phyloP scores from a whole-genome alignment of 2,329 filamentous ascomycete genomes.

The Helminthosporium solani region DNA sequence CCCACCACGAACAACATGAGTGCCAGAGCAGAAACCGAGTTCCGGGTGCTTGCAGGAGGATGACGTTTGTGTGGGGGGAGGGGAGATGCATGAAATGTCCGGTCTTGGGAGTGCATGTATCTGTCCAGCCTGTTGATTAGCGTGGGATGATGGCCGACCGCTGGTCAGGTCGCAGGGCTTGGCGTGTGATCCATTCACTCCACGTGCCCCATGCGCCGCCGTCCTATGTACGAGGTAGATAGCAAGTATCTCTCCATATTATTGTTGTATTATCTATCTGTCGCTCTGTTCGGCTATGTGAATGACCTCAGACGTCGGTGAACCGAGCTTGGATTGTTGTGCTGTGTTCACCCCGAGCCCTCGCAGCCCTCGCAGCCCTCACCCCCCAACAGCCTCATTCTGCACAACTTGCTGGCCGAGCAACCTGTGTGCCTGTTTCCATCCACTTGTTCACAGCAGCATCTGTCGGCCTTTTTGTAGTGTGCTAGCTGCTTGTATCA shows the following conservation, averaged over 20 bases:
- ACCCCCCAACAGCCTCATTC: neutral
- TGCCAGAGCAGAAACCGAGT: neutral
- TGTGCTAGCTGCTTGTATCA: neutral
- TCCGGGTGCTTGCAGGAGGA: too few species aligned
- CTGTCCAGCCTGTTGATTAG: slow-evolving; percentile 23
- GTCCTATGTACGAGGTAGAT: too few species aligned
- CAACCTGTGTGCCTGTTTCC: neutral
- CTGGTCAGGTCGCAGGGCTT: slow-evolving; percentile 15
- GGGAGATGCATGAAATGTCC: too few species aligned
- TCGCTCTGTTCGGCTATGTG: slow-evolving; percentile 8
- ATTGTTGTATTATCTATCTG: too few species aligned
- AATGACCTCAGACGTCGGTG: slow-evolving; percentile 26
- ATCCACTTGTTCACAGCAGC: neutral
- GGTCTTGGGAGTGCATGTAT: too few species aligned
- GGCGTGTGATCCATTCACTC: slow-evolving; percentile 23
- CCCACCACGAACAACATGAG: neutral
- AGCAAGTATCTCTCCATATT: too few species aligned
- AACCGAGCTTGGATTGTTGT: neutral
- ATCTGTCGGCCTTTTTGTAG: neutral
- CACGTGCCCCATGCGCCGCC: slow-evolving; percentile 4
- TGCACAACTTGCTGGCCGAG: neutral
- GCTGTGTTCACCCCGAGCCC: slow-evolving; percentile 8
- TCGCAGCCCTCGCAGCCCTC: too few species aligned
- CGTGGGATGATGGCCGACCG: slow-evolving; percentile 8
- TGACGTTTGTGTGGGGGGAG: too few species aligned